Base-by-base conservation (phyloP, 371 early-diverging fungal genomes). In the Umbelopsis sp. region DNA sequence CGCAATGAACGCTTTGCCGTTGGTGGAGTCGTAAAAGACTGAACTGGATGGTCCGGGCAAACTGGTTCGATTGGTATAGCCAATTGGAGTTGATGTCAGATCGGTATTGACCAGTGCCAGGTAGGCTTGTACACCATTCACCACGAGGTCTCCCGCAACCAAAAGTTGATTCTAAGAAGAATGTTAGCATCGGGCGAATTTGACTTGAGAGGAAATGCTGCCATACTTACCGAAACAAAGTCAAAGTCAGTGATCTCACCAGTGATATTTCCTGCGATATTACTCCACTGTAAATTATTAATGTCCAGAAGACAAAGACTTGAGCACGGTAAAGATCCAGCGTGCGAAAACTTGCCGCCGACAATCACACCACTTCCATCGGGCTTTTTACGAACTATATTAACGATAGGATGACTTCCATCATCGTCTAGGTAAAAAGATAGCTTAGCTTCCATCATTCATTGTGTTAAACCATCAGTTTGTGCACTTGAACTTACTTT, bases 291-390 rank as follows among this genome's bases (percentile, higher is more conserved):
- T 45, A 74, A 52, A n/a, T 44, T 75, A 0, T 8, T 67, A 3
- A 74, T 70, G 48, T 76, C 72, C 1, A 84, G 65, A 1, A 69
- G 51, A 66, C 90, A 90, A 9, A 90, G 65, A 18, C 71, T 69
- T 16, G 78, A 50, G 38, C 90, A 90, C 0, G 57, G 35, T n/a
- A 85, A 50, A 1, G 70, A 74, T 0, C 84, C 88, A n/a, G 85
- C 76, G 1, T 80, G 77, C 8, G 74, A 76, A 68, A 90, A 90
- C 32, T 78, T 78, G 10, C 90, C 90, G n/a, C 79, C 89, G 6
- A 90, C 69, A 29, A 86, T 50, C 9, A 88, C 71, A 18, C 63
- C 32, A 0, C 69, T 65, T 32, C 70, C 70, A 11, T 72, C 65
- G 4, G 76, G 73, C 9, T 72, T 71, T 38, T 70, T 68, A 35